Evolutionary conservation across 805 yeast genomes (phyloP), one percentile per base, ranked within the genome.

Genomic region (Ogataea glucozyma): DNA sequence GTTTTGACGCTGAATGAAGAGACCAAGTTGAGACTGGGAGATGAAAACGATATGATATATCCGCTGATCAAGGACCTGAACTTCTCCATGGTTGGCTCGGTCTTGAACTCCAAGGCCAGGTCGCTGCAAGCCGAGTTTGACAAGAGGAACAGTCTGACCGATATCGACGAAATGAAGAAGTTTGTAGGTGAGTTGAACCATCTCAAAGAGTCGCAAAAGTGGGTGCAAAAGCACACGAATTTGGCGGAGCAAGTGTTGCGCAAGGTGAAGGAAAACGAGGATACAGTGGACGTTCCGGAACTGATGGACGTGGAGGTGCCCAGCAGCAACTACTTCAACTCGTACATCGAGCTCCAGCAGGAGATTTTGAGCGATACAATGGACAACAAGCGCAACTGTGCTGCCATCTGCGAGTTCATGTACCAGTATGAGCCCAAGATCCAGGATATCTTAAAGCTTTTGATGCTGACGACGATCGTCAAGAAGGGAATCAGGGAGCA

Each of bases 41-140:
- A 67, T 26, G 33, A 44, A 3, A 43, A 47, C n/a, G 88, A 83
- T 50, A 66, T 70, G 9, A 66, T 83, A 5, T 78, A 69, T 52
- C 66, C 65, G 2, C 61, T 72, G 6, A 68, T 90, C 12, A 77
- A 80, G 48, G 78, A 79, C 56, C 64, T 81, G 43, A 89, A 89
- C 49, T 90, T 93, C 62, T 85, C 90, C 2, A 73, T 81, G 19
- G 83, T 90, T 26, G 97, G 97, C 1, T 74, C 78, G 6, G 71
- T 73, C 19, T 70, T 93, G 33, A 90, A 88, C 60, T 61, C 69
- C 19, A 69, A 80, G 43, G 97, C 97, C 0, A 81, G 78, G 49
- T 66, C 72, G 34, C 66, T 93, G 32, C 95, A 88, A 60, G 66
- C 69, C 4, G 82, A 82, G 54, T 87, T 80, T 58, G 88, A 83